Evolutionary conservation across 2,329 filamentous ascomycete species (phyloP), one percentile per base, ranked within the genome.

Genomic region (Diaporthe sp.): DNA sequence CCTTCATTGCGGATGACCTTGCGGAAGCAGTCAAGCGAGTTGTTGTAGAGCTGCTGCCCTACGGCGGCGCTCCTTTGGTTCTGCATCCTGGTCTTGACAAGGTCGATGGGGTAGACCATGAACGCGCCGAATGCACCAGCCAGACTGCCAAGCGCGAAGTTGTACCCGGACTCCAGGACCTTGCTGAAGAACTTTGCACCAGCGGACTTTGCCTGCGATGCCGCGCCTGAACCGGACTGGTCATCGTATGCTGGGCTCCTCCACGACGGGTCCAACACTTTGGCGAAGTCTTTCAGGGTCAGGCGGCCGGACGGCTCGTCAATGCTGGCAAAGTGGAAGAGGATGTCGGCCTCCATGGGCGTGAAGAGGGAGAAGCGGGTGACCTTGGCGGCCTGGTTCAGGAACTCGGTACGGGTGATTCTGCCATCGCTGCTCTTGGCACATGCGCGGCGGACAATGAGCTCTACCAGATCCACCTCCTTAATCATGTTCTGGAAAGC

Each of bases 101-200:
- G 87, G 87, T 99, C 97, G 82, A 99, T 98, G 34, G 97, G 97
- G 84, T 99, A 99, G 72, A 99, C 97, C 95, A 99, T 98, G 84
- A 99, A 98, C 17, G 97, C 97, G 83, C 97, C 97, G 83, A 99
- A 99, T 13, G 97, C 97, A 85, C 97, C 97, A 10, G 97, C 97
- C 79, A 98, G 79, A 83, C 94, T 95, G 76, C 97, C 97, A 9
- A 99, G 91, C 4, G 88, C 92, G 83, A 99, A 99, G 88, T 98
- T 96, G 85, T 98, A 97, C 2, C 89, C 91, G 1, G 96, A 98
- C 82, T 96, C 94, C 19, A 94, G 85, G 44, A 95, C 82, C 73
- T 90, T 87, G 78, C 92, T 86, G 22, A 97, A 79, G 77, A 95
- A 79, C 76, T 89, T 86, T 80, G 89, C 86, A 15, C 90, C 87